Conservation (phyloP, 208 protist genomes). For the Leishmania mexicana region DNA sequence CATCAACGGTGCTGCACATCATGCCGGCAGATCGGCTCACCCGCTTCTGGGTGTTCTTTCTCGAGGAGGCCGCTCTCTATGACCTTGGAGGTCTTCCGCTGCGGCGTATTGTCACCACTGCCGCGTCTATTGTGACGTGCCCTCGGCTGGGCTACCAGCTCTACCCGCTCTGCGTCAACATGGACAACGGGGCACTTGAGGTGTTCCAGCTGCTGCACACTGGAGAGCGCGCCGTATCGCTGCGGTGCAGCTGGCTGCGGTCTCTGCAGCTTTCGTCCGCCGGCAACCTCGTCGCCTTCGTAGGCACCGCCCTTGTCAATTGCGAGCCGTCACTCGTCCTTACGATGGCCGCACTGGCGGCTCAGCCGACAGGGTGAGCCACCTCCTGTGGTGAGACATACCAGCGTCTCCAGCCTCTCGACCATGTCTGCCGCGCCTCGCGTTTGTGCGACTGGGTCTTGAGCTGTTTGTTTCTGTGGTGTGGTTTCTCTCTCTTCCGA, state of each 20-base stretch:
- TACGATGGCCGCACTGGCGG: conserved; percentile 1
- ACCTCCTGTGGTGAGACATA: neutral
- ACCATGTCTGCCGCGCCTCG: neutral
- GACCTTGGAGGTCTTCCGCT: conserved; percentile 7
- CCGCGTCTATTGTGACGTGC: conserved; percentile 8
- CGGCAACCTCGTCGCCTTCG: conserved; percentile 4
- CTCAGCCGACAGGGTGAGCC: neutral
- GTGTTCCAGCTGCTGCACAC: conserved; percentile 8
- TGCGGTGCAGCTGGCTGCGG: neutral
- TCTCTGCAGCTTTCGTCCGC: neutral
- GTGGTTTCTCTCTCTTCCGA: neutral
- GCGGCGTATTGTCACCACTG: conserved; percentile 1
- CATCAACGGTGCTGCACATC: conserved; percentile 2
- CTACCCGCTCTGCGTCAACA: conserved; percentile 10
- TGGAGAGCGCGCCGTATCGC: neutral
- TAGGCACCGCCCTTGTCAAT: neutral
- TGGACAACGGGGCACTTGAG: neutral
- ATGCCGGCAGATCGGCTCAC: conserved; percentile 1
- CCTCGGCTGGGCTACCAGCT: neutral
- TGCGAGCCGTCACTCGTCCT: neutral
- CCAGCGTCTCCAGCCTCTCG: neutral
- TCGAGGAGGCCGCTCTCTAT: conserved; percentile 15
- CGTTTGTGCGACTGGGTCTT: neutral
- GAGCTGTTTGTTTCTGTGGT: neutral
- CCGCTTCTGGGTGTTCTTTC: conserved; percentile 28